Conservation (phyloP, 306 rosid species). For the Begonia loranthoides region DNA sequence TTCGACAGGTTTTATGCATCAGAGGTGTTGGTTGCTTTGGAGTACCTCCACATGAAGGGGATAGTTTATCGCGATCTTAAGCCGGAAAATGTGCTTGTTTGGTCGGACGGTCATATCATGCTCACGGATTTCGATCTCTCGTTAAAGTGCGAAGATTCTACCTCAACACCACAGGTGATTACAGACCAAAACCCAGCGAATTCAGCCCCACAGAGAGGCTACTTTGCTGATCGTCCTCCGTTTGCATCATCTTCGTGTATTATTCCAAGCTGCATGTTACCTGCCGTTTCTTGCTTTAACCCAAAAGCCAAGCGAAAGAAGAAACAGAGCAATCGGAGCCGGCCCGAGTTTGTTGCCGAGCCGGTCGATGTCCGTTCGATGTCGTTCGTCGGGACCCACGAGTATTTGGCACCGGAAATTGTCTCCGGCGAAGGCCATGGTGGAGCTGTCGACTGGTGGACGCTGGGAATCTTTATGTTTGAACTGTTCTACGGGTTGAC, state of each 20-base stretch:
- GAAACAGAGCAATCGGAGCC: slow-evolving; percentile 7
- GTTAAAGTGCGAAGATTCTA: slow-evolving; percentile 23
- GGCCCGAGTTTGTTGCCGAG: slow-evolving; percentile 45
- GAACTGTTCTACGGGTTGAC: slow-evolving; percentile 61
- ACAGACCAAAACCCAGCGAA: slow-evolving; percentile 24
- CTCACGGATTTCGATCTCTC: slow-evolving; percentile 71
- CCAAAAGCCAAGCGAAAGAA: slow-evolving; percentile 38
- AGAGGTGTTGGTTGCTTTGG: slow-evolving; percentile 65
- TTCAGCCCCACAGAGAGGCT: slow-evolving; percentile 6
- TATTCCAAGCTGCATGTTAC: slow-evolving; percentile 51
- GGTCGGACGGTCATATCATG: slow-evolving; percentile 78
- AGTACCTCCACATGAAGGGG: slow-evolving; percentile 91
- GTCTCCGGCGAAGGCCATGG: slow-evolving; percentile 68
- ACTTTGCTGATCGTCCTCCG: slow-evolving; percentile 20
- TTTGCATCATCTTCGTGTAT: slow-evolving; percentile 53
- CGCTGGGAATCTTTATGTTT: slow-evolving; percentile 43
- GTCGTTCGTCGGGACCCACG: slow-evolving; percentile 74
- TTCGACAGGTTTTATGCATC: slow-evolving; percentile 59
- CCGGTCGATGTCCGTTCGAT: slow-evolving; percentile 55
- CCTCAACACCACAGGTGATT: slow-evolving; percentile 39
- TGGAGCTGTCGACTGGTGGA: slow-evolving; percentile 86
- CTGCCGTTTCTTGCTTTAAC: slow-evolving; percentile 46
- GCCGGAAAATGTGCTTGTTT: slow-evolving; percentile 67
- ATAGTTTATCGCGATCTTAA: slow-evolving; percentile 78
- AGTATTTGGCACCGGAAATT: slow-evolving; percentile 53